phyloP scores from a whole-genome alignment of 306 rosid species.

The Cotoneaster glaucophyllus region DNA sequence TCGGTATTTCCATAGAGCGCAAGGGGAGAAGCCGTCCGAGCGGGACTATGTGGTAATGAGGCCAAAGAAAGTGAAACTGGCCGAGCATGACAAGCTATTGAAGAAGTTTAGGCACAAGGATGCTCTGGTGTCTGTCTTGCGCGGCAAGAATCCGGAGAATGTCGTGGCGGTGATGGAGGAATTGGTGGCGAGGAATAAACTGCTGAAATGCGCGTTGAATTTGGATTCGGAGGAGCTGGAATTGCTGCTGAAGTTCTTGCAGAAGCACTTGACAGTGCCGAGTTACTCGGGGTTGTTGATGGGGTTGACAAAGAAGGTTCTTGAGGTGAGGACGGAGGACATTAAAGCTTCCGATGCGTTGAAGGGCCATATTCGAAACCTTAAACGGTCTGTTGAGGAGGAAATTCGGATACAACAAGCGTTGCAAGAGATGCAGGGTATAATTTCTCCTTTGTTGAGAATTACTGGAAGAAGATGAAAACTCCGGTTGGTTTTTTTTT shows the following conservation, averaged over 20 bases:
- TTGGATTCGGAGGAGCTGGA: slow-evolving; percentile 60
- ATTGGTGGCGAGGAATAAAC: slow-evolving; percentile 68
- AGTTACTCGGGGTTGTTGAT: slow-evolving; percentile 54
- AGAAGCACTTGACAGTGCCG: slow-evolving; percentile 51
- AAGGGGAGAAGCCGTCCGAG: slow-evolving; percentile 62
- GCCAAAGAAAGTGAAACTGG: slow-evolving; percentile 49
- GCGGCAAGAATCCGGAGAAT: slow-evolving; percentile 54
- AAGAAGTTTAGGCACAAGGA: slow-evolving; percentile 81
- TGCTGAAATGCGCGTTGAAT: slow-evolving; percentile 53
- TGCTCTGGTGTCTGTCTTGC: slow-evolving; percentile 64
- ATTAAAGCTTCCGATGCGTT: slow-evolving; percentile 43
- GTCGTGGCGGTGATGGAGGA: slow-evolving; percentile 89
- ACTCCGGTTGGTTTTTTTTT: neutral
- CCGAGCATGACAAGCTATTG: slow-evolving; percentile 67
- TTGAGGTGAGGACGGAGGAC: slow-evolving; percentile 61
- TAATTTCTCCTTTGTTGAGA: slow-evolving; percentile 72
- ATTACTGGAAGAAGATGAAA: slow-evolving; percentile 69
- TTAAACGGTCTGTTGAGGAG: slow-evolving; percentile 66
- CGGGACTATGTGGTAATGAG: slow-evolving; percentile 60
- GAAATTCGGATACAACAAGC: slow-evolving; percentile 67
- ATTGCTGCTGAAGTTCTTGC: slow-evolving; percentile 53
- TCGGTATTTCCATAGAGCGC: slow-evolving; percentile 83
- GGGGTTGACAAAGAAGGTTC: slow-evolving; percentile 68
- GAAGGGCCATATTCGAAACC: slow-evolving; percentile 46
- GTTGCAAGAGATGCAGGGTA: slow-evolving; percentile 78